A percentile compares a stretch with the other conserved stretches of the same genome.
Evolutionary conservation across 176 grass and related monocot species (phyloP).

Genomic region (Oryza nivara): DNA sequence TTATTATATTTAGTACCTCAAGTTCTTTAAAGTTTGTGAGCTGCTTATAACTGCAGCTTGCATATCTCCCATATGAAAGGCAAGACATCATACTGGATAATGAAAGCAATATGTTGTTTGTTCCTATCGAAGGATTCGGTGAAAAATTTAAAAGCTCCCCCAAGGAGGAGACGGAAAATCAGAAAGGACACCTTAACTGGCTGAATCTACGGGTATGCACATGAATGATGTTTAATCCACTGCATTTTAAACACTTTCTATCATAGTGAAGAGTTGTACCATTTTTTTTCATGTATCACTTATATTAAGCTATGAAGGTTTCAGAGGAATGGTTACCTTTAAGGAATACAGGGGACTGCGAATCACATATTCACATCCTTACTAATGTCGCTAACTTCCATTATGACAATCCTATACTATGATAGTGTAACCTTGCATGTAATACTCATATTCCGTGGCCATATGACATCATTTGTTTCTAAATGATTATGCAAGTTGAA

Average conservation of each 20-base stretch:
- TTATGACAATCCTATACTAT: not conserved
- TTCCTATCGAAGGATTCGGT: constrained; percentile 65
- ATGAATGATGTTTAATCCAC: constrained; percentile 6
- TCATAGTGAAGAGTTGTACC: not conserved
- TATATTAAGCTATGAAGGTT: constrained; percentile 18
- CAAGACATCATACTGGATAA: constrained; percentile 58
- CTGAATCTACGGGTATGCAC: constrained; percentile 69
- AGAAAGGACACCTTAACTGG: constrained; percentile 78
- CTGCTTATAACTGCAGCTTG: constrained; percentile 55
- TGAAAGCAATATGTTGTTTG: constrained; percentile 59
- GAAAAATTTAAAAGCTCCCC: constrained; percentile 68
- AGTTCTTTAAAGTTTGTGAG: constrained; percentile 36
- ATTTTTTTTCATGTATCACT: not conserved
- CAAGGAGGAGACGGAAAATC: constrained; percentile 68
- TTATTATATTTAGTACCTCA: not conserved
- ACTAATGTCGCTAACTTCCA: not conserved
- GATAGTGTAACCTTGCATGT: constrained; percentile 11
- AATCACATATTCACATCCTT: not conserved
- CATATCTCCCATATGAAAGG: constrained; percentile 79
- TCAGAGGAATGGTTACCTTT: not conserved
- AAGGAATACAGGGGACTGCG: not conserved
- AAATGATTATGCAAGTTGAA: constrained; percentile 20
- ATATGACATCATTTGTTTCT: constrained; percentile 8
- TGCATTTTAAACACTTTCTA: constrained; percentile 30
- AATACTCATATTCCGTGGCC: not conserved